Conservation (phyloP, 2,329 filamentous ascomycete genomes). For the Trichophyton simii region DNA sequence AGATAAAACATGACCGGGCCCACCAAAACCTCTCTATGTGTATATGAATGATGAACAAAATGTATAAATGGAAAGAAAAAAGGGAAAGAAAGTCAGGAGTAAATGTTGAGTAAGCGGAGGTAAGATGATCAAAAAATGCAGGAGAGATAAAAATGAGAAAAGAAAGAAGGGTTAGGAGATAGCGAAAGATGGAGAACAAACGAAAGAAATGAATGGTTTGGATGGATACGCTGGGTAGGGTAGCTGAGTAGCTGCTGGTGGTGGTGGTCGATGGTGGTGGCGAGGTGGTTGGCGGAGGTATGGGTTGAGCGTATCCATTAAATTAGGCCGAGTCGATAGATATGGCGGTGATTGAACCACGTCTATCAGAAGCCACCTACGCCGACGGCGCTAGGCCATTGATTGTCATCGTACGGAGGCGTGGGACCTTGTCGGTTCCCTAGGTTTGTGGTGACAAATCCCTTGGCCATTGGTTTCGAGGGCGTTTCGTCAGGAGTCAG, state of each 20-base stretch:
- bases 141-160: neutral
- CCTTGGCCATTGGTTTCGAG: constrained; percentile 57
- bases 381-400: constrained; percentile 75
- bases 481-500: constrained; percentile 49
- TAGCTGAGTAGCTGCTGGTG: too few relatives aligned
- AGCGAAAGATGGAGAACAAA: constrained; percentile 4
- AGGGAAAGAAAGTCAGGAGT: neutral
- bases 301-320: neutral
- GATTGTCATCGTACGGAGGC: constrained; percentile 83
- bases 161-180: neutral
- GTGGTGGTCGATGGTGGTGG: constrained; percentile 9
- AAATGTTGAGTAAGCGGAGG: neutral
- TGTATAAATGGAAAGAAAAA: neutral
- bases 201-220: constrained; percentile 11
- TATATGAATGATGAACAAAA: constrained; percentile 1
- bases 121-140: neutral
- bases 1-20: constrained; percentile 3
- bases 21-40: neutral
- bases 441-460: constrained; percentile 44
- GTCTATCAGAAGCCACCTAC: constrained; percentile 56
- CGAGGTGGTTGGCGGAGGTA: constrained; percentile 7
- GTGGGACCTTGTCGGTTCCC: constrained; percentile 73
- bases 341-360: constrained; percentile 36
- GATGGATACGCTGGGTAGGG: constrained; percentile 3
- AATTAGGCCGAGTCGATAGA: constrained; percentile 21